phyloP scores from a whole-genome alignment of 495 filamentous ascomycete genomes.

The Penicillium samsonianum region DNA sequence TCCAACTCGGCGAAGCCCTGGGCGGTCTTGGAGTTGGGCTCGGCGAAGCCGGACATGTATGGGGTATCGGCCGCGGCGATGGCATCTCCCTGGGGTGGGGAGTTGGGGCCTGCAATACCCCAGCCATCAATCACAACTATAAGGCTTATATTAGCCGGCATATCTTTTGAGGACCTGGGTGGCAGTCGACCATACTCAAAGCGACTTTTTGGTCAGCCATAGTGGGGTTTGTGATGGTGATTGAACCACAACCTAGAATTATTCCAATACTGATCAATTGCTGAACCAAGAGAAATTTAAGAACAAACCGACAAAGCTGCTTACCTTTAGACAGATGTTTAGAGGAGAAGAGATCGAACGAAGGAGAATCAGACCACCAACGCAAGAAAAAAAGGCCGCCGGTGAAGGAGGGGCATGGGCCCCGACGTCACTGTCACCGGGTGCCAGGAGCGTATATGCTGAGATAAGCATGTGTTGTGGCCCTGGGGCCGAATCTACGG shows the following conservation, averaged over 20 bases:
- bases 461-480: background rate
- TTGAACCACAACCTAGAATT: conserved; percentile 21
- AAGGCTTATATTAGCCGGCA: conserved; percentile 25
- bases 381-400: conserved; percentile 26
- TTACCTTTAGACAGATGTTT: conserved; percentile 30
- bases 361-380: conserved; percentile 21
- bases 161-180: conserved; percentile 16
- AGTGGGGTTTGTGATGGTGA: conserved; percentile 29
- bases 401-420: conserved; percentile 42
- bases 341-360: conserved; percentile 25
- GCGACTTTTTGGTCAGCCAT: conserved; percentile 93
- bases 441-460: conserved; percentile 6
- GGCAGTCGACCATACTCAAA: conserved; percentile 65
- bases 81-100: conserved; percentile 84
- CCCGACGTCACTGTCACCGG: conserved; percentile 34
- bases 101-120: conserved; percentile 80
- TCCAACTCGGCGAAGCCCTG: conserved; percentile 87
- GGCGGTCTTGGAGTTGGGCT: conserved; percentile 60
- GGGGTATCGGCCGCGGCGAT: conserved; percentile 91
- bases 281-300: conserved; percentile 9
- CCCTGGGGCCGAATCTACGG: background rate
- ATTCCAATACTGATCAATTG: conserved; percentile 28
- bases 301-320: conserved; percentile 1
- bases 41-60: conserved; percentile 77
- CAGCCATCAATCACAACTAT: conserved; percentile 97